Percentiles rank a stretch among this genome's conserved stretches.
These are phyloP conservation scores for Bipolaris cookei DNA, from an alignment of 2,329 filamentous ascomycete genomes.

Conservation along the genomic window DNA sequence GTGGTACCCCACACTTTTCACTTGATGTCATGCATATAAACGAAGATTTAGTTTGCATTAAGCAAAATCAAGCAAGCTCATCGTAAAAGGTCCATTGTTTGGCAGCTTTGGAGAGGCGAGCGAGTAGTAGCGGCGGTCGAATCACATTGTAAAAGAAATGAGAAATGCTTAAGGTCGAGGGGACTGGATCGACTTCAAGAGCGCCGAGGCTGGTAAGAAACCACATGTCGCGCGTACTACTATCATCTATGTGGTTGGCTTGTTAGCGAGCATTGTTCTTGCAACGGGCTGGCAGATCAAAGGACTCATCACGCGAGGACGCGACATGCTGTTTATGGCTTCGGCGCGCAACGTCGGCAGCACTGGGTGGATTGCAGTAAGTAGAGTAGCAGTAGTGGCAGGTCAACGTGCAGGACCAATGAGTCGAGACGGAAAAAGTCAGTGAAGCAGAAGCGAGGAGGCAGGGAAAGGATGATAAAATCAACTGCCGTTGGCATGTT, in stretches of 20 bases:
- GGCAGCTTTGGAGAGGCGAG: too few relatives aligned
- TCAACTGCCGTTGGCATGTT: not conserved
- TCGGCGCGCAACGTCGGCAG: constrained; percentile 6
- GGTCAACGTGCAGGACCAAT: not conserved
- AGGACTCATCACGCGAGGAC: constrained; percentile 10
- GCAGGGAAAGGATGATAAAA: not conserved
- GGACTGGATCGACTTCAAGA: not conserved
- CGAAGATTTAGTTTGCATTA: too few relatives aligned
- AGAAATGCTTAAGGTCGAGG: too few relatives aligned
- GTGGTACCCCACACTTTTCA: not conserved
- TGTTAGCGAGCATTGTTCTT: not conserved
- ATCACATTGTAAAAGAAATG: too few relatives aligned
- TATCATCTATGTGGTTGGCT: not conserved
- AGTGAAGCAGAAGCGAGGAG: not conserved
- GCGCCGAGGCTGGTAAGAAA: too few relatives aligned
- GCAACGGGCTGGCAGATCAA: not conserved
- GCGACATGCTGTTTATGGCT: constrained; percentile 14
- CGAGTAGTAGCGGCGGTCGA: not conserved
- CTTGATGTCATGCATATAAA: not conserved
- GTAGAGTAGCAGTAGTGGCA: not conserved
- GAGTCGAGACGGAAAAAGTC: not conserved
- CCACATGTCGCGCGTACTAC: not conserved
- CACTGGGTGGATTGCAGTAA: not conserved
- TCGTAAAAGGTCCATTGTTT: not conserved
- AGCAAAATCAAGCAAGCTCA: not conserved